Evolutionary conservation across 1,139 yeast genomes (phyloP).

Genomic region (Candida smagusa): DNA sequence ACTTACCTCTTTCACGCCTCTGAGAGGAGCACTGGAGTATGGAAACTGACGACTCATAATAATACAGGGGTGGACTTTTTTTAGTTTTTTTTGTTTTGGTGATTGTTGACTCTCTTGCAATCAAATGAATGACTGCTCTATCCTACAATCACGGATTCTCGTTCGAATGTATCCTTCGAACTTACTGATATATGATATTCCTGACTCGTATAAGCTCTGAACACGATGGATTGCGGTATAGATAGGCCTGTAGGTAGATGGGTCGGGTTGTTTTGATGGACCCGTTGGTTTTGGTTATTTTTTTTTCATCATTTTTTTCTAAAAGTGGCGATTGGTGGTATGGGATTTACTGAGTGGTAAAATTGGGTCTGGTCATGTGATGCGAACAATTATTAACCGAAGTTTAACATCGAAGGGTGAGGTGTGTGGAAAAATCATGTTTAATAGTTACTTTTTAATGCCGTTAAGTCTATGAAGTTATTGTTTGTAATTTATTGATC

Average conservation of each 20-base stretch:
- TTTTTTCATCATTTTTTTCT: constrained; percentile 12
- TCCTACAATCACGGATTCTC: constrained; percentile 1
- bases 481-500: no score
- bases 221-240: constrained; percentile 2
- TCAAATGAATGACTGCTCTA: constrained; percentile 28
- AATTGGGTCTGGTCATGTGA: no score
- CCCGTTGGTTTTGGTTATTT: constrained; percentile 5
- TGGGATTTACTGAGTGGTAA: no score
- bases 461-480: no score
- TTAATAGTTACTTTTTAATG: no score
- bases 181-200: background rate
- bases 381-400: no score
- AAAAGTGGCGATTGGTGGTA: constrained; percentile 13
- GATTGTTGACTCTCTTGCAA: constrained; percentile 11
- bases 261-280: constrained; percentile 11
- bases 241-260: constrained; percentile 6
- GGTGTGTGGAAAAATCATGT: no score
- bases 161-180: background rate
- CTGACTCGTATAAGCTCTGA: background rate
- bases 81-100: background rate
- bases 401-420: no score
- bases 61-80: constrained; percentile 1
- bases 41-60: constrained; percentile 65
- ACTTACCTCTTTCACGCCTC: constrained; percentile 89
- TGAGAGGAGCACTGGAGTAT: constrained; percentile 95